Conservation (phyloP, 225 moss, liverwort and hornwort species). For the Pleurozium schreberi region DNA sequence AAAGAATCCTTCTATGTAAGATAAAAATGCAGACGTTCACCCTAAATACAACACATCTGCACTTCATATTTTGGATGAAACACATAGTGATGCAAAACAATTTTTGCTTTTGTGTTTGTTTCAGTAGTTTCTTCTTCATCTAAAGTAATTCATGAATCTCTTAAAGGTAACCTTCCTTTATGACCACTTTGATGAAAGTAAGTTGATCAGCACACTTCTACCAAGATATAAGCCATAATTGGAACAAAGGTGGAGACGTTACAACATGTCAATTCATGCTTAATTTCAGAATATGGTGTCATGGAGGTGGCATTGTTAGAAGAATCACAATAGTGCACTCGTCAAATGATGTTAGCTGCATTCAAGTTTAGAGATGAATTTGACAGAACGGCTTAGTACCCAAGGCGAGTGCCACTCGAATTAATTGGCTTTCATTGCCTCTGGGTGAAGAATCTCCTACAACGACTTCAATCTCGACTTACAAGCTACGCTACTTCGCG, state of each 20-base stretch:
- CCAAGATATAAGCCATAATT: background rate
- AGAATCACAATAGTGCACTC: background rate
- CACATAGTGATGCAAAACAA: background rate
- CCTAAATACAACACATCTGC: no score
- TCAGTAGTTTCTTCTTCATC: background rate
- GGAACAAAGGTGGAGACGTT: background rate
- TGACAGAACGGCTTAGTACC: background rate
- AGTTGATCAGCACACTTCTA: background rate
- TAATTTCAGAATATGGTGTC: background rate
- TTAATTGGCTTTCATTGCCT: background rate
- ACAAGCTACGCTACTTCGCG: background rate
- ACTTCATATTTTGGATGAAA: no score
- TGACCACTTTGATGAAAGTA: background rate
- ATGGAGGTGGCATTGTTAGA: background rate
- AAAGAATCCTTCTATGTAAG: background rate
- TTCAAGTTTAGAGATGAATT: no score
- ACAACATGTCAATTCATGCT: background rate
- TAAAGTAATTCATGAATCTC: background rate
- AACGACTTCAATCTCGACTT: background rate
- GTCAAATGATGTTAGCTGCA: background rate
- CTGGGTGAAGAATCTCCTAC: background rate
- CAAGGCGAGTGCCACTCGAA: conserved; percentile 63
- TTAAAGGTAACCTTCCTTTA: background rate
- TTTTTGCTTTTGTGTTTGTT: background rate
- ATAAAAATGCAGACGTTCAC: background rate